Base-by-base conservation (phyloP, 2,329 filamentous ascomycete genomes). In the Cercospora beticola region DNA sequence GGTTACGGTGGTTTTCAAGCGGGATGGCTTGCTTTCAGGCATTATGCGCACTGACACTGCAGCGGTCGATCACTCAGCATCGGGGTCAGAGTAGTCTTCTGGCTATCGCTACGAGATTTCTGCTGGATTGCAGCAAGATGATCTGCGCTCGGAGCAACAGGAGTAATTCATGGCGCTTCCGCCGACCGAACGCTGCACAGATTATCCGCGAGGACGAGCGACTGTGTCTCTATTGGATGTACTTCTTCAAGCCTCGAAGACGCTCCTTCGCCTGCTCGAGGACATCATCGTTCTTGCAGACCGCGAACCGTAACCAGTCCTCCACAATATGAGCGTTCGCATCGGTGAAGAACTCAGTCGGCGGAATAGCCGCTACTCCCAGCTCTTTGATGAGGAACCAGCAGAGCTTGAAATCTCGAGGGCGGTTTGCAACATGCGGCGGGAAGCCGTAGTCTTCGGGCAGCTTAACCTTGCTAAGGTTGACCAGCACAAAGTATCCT, bases 321-420 rank as follows among this genome's bases (percentile, higher is more conserved):
- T 97, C 92, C 0, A 92, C 95, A 74, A 97, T 88, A 75, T 92
- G 88, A 30, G 91, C 88, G 77, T 97, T 97, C 54, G 81, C 83
- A 18, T 92, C 89, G 0, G 94, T 97, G 79, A 97, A 98, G 81
- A 99, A 99, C 81, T 99, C 95, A 0, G 94, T 97, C 0, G 95
- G 95, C 18, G 95, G 95, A 71, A 99, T 97, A 8, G 94, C 94
- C 2, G 95, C 95, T 30, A 99, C 93, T 9, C 95, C 95, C 21
- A 99, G 85, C 83, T 99, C 94, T 79, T 94, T 94, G 81, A 99
- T 99, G 75, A 97, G 82, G 83, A 98, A 98, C 94, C 94, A 99
- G 40, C 89, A 88, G 58, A 99, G 87, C 84, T 97, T 92, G 83
- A 98, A 99, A 79, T 99, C 95, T 31, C 95, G 86, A 26, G 95